Evolutionary conservation across 169 alveolate species (phyloP), one percentile per base, ranked within the genome.

Genomic region (Babesia bovis): DNA sequence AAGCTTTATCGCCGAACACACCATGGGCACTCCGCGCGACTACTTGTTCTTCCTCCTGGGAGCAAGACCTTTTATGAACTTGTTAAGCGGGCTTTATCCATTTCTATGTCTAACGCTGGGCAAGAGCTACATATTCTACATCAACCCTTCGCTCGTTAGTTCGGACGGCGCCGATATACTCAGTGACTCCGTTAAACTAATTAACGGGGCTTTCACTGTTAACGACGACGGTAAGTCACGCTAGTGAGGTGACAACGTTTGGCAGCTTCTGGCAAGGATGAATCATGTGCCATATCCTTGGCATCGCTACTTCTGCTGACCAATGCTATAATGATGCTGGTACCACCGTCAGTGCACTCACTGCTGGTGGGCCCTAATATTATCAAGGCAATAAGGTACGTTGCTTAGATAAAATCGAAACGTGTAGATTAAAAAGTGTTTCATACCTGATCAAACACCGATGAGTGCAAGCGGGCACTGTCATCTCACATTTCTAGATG

Each of bases 321-420:
- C 19, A 78, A 68, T 45, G 76, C 82, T 12, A 36, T 38, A 44
- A 70, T 65, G 42, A 68, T 78, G 87, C 59, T 76, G 40, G 68
- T 55, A 5, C 44, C 87, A 0, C 66, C 61, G n/a, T 66, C 87
- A 6, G 52, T 71, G 32, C 74, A 78, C 70, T 41, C 82, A 17
- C 68, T 78, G 35, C 66, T 78, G 26, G 68, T 78, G 17, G 87
- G 87, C n/a, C 83, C 82, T 36, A 78, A 78, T 66, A 63, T 78
- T 10, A 78, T 78, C 0, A 78, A 78, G 65, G 65, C 87, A 3
- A 56, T 38, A 26, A 67, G 78, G 78, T 67, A 51, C 35, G 68
- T 35, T 3, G 1, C 35, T n/a, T n/a, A n/a, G n/a, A n/a, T n/a
- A n/a, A n/a, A n/a, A 41, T 13, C 19, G 13, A 41, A 17, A 13